Percentiles rank a stretch among this genome's conserved stretches.
Evolutionary conservation across 2,329 filamentous ascomycete genomes (phyloP).

Genomic region (Ceratocystis papillata): DNA sequence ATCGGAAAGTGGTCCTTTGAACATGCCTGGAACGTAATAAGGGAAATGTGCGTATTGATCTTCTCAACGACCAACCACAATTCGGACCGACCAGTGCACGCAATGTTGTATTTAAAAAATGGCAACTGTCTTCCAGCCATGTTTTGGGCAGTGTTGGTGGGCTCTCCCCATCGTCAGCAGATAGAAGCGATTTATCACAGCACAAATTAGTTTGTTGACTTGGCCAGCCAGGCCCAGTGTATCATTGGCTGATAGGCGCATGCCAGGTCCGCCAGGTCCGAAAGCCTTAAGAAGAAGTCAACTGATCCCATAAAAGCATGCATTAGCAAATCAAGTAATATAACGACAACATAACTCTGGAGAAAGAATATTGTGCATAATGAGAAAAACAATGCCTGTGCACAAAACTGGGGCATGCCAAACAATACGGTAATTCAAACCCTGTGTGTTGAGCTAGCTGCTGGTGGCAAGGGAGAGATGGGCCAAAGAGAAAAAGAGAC

Average conservation of each 20-base stretch:
- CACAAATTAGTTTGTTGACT: neutral
- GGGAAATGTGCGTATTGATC: neutral
- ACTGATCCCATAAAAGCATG: constrained; percentile 4
- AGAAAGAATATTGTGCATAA: neutral
- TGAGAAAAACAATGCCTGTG: neutral
- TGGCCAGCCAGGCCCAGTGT: neutral
- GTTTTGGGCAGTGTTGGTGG: neutral
- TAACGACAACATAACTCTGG: neutral
- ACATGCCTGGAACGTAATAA: no score
- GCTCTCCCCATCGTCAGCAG: neutral
- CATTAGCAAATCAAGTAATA: constrained; percentile 2
- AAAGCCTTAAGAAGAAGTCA: constrained; percentile 2
- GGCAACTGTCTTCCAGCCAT: no score
- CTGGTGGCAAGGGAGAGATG: no score
- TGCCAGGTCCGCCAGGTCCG: neutral
- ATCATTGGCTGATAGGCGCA: neutral
- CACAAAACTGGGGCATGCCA: constrained; percentile 9
- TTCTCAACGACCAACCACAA: neutral
- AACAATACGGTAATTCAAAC: neutral
- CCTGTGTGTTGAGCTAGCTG: no score
- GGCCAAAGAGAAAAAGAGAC: neutral
- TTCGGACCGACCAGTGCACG: neutral
- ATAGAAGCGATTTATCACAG: neutral
- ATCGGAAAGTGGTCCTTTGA: no score
- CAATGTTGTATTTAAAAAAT: neutral